A percentile compares a stretch with the other conserved stretches of the same genome.
Evolutionary conservation across 2,329 filamentous ascomycete species (phyloP).

Genomic region (Claviceps digitariae): DNA sequence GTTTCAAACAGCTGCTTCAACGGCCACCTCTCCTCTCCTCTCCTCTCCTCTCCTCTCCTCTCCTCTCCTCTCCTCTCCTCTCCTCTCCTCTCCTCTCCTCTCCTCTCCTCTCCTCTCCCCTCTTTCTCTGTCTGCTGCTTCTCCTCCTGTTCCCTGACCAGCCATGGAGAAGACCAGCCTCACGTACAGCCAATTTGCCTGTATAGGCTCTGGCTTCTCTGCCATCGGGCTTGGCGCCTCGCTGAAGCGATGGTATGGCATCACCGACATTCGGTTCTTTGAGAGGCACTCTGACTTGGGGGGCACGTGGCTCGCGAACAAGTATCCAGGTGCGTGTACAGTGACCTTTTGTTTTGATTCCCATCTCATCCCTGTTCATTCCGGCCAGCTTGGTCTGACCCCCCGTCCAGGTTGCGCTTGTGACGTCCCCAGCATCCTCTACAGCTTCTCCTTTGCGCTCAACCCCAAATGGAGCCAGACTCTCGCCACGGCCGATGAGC

Average conservation of each 20-base stretch:
- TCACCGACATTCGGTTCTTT: constrained; percentile 46
- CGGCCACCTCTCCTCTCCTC: no score
- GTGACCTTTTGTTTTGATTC: no score
- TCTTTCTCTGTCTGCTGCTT: no score
- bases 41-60: no score
- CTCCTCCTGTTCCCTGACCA: background rate
- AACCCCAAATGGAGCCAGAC: constrained; percentile 48
- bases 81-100: no score
- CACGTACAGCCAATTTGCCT: constrained; percentile 25
- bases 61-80: no score
- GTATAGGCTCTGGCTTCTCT: constrained; percentile 47
- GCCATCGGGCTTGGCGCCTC: constrained; percentile 48
- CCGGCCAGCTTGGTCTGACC: background rate
- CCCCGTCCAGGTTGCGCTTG: constrained; percentile 28
- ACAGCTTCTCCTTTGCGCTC: constrained; percentile 46
- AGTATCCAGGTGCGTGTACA: constrained; percentile 35
- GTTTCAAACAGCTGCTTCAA: no score
- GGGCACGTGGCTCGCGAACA: constrained; percentile 51
- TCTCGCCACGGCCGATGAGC: constrained; percentile 41
- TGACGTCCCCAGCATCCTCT: constrained; percentile 45
- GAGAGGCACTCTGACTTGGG: constrained; percentile 44
- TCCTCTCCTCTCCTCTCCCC: no score
- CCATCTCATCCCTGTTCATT: background rate
- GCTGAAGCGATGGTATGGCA: constrained; percentile 41
- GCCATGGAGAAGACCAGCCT: background rate